A percentile compares a stretch with the other conserved stretches of the same genome.
Evolutionary conservation across 352 stramenopile species (phyloP).

Genomic region (Phytophthora agathidicida): DNA sequence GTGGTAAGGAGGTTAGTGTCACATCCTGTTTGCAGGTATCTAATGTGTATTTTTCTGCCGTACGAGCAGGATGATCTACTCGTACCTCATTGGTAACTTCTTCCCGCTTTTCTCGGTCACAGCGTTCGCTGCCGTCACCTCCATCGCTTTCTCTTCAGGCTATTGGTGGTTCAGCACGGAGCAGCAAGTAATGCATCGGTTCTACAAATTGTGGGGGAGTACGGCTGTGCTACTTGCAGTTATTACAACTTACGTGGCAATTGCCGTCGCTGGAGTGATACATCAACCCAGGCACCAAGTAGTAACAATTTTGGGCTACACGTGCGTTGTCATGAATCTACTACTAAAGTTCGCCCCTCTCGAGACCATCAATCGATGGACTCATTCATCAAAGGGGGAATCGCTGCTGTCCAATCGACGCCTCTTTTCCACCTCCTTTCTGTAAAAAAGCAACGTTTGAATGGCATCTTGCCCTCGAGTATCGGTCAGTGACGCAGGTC

Average conservation of each 20-base stretch:
- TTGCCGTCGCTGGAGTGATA: conserved; percentile 10
- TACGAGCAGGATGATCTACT: conserved; percentile 31
- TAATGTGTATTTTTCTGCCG: too few relatives aligned
- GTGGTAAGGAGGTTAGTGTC: not conserved
- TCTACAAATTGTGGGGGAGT: conserved; percentile 13
- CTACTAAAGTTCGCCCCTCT: conserved; percentile 17
- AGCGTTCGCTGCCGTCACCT: conserved; percentile 17
- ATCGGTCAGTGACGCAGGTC: conserved; percentile 21
- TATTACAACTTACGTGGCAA: conserved; percentile 5
- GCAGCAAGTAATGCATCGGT: not conserved
- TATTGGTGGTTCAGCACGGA: conserved; percentile 28
- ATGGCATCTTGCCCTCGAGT: conserved; percentile 52
- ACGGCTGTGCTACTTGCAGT: not conserved
- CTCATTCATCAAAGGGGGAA: conserved; percentile 1
- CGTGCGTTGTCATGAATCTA: conserved; percentile 19
- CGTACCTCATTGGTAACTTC: conserved; percentile 32
- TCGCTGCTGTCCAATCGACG: conserved; percentile 31
- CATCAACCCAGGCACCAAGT: conserved; percentile 16
- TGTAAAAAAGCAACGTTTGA: conserved; percentile 67
- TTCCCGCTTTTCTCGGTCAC: conserved; percentile 45
- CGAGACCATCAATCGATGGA: conserved; percentile 18
- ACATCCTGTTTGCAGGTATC: not conserved
- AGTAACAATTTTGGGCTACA: conserved; percentile 13
- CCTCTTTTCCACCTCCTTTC: conserved; percentile 67
- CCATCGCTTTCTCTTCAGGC: conserved; percentile 29